Evolutionary conservation across 1,284 basidiomycete species (phyloP).

Genomic region (Spongispora temasekensis): DNA sequence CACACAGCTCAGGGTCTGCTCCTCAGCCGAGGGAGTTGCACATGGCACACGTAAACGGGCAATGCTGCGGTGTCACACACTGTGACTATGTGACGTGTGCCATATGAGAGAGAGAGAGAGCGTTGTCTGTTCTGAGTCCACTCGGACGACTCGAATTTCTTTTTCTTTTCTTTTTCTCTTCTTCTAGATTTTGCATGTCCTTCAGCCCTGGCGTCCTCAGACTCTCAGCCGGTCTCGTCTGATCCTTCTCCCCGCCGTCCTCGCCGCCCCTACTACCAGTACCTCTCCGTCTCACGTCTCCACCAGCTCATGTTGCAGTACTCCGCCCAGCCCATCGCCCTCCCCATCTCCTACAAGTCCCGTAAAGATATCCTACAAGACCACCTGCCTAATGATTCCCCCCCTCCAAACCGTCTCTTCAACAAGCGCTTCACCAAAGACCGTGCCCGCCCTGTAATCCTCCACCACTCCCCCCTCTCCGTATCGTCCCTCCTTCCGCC

Average conservation of each 20-base stretch:
- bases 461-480: slow-evolving; percentile 19
- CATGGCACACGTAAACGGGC: too few species aligned
- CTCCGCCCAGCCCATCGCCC: slow-evolving; percentile 55
- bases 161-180: slow-evolving; percentile 13
- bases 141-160: too few species aligned
- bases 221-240: slow-evolving; percentile 60
- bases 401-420: slow-evolving; percentile 39
- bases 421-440: slow-evolving; percentile 44
- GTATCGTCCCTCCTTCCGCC: slow-evolving; percentile 24
- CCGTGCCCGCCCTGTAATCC: slow-evolving; percentile 34
- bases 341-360: slow-evolving; percentile 41
- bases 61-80: too few species aligned
- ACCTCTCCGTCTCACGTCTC: slow-evolving; percentile 22
- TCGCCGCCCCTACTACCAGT: slow-evolving; percentile 23
- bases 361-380: slow-evolving; percentile 40
- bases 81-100: too few species aligned
- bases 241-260: slow-evolving; percentile 36
- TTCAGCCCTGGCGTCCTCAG: slow-evolving; percentile 48
- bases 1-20: too few species aligned
- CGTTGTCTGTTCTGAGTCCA: too few species aligned
- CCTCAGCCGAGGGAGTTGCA: too few species aligned
- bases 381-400: slow-evolving; percentile 49
- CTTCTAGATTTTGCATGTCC: slow-evolving; percentile 49
- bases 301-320: slow-evolving; percentile 68
- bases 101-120: too few species aligned